Evolutionary conservation across 805 yeast genomes (phyloP), one percentile per base, ranked within the genome.

Genomic region (Starmerella sp.): DNA sequence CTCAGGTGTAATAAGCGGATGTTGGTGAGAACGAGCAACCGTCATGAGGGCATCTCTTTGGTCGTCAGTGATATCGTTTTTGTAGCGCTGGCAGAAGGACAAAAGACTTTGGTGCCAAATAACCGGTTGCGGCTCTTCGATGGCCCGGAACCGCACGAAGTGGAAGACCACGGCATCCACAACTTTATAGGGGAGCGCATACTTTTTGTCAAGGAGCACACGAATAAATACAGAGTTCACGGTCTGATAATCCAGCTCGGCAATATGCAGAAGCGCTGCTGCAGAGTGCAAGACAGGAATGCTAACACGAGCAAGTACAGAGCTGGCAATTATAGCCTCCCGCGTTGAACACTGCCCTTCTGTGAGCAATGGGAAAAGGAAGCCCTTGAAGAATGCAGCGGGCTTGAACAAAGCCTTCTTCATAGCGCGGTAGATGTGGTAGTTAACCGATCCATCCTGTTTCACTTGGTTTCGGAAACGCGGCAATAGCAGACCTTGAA

Each of bases 91-190:
- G 37, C 97, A 95, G 73, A 93, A 93, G 1, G 93, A 84, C 55
- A 93, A 75, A 66, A 93, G 85, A 2, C 97, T 91, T 69, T 91
- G 95, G 69, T 95, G 97, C 97, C 98, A 93, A 38, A 91, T 91
- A 15, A 93, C 86, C 7, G 98, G 97, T 66, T 93, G 76, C 50
- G 78, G 78, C 30, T 84, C 81, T 10, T 61, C 63, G 50, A 65
- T 62, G 10, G 60, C 52, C 73, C 97, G 79, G 71, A 93, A 93
- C 63, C 88, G 78, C 85, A 91, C 84, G 71, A 93, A 93, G 67
- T 89, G 95, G 68, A 86, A 90, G 15, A 93, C 98, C 60, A 88
- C 77, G 60, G 89, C 95, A 68, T 93, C 98, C 58, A 93, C 80
- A 0, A 96, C 93, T 73, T 91, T 96, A 70, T 90, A 91, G 36